Conservation (phyloP, 139 green algal species). For the Coelastrella sp. region DNA sequence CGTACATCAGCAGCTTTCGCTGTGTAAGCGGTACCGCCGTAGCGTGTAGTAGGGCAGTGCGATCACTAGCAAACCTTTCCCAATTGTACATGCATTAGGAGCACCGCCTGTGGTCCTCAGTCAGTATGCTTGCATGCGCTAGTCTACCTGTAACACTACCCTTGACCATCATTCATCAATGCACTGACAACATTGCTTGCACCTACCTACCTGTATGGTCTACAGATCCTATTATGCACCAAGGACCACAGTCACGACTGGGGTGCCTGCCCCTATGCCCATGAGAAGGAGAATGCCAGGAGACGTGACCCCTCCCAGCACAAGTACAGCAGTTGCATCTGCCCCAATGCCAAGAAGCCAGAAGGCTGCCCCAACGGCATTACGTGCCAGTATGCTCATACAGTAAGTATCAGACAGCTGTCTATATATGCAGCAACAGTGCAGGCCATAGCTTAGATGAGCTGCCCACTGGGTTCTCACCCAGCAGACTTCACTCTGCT, state of each 20-base stretch:
- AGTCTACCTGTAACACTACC: no score
- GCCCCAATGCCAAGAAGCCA: constrained; percentile 91
- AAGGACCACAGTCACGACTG: constrained; percentile 51
- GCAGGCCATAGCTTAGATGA: no score
- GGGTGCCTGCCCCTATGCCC: constrained; percentile 96
- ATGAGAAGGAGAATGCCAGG: constrained; percentile 95
- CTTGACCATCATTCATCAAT: no score
- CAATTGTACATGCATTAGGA: no score
- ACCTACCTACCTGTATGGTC: not conserved
- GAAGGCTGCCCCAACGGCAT: constrained; percentile 79
- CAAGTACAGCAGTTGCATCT: constrained; percentile 90
- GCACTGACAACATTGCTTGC: not conserved
- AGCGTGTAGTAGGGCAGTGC: no score
- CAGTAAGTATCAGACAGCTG: constrained; percentile 68
- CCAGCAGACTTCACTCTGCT: no score
- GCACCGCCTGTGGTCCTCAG: no score
- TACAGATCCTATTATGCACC: constrained; percentile 27
- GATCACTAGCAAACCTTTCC: no score
- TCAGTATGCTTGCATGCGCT: no score
- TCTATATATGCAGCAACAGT: not conserved
- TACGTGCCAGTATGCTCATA: constrained; percentile 86
- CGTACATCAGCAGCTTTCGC: no score
- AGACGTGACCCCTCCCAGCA: constrained; percentile 89
- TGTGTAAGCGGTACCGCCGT: no score
- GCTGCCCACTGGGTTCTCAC: no score